Percentiles rank a stretch among this genome's conserved stretches.
These are phyloP conservation scores for Drosera spatulata DNA, from an alignment of 179 eudicot genomes.

Conservation along the genomic window DNA sequence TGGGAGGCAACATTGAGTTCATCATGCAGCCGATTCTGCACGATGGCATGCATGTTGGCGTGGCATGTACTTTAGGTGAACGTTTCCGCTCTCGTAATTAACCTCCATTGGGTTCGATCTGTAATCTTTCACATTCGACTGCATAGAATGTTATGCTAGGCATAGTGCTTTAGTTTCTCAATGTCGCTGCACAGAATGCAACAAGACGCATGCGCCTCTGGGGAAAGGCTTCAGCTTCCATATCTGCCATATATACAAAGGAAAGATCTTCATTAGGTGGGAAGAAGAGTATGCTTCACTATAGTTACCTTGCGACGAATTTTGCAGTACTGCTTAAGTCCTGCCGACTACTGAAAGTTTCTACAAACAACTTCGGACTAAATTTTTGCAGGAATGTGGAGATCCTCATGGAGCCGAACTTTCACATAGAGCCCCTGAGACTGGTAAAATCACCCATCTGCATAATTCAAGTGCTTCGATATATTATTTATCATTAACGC, in stretches of 20 bases:
- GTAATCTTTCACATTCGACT: neutral
- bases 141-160: neutral
- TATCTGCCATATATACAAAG: constrained; percentile 41
- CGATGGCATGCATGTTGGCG: constrained; percentile 49
- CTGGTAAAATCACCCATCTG: constrained; percentile 1
- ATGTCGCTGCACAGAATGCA: constrained; percentile 27
- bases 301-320: neutral
- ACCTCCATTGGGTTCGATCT: neutral
- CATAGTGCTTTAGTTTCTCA: neutral
- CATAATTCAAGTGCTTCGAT: no score
- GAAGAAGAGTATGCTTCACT: neutral
- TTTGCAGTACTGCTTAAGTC: no score
- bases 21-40: constrained; percentile 31
- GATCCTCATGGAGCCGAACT: constrained; percentile 59
- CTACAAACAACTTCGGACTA: neutral
- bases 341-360: no score
- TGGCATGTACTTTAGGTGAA: constrained; percentile 52
- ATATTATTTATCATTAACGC: neutral
- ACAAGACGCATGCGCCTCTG: constrained; percentile 27
- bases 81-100: neutral
- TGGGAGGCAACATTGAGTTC: constrained; percentile 43
- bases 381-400: constrained; percentile 40
- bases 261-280: constrained; percentile 43
- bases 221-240: constrained; percentile 48
- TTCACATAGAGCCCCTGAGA: constrained; percentile 35